A percentile compares a stretch with the other conserved stretches of the same genome.
Evolutionary conservation across 768 basidiomycete species (phyloP).

Genomic region (Paxillus ammoniavirescens): DNA sequence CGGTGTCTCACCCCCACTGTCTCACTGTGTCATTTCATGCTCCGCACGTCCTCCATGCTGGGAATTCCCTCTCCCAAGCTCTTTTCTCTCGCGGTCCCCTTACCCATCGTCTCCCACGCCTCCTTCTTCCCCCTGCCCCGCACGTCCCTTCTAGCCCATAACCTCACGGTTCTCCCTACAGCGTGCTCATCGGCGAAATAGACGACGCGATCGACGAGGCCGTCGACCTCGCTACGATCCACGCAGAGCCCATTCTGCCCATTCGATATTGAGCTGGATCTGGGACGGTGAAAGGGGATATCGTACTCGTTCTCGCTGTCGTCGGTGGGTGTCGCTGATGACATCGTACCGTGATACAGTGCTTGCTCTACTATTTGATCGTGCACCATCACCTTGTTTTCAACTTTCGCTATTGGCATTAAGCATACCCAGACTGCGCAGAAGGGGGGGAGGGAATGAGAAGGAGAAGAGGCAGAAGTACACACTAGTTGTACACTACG

Average conservation of each 20-base stretch:
- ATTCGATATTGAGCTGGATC: slow-evolving; percentile 60
- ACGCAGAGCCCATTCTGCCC: slow-evolving; percentile 83
- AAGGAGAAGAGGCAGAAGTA: neutral
- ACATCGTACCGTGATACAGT: too few relatives aligned
- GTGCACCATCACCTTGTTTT: too few relatives aligned
- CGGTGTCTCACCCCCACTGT: neutral
- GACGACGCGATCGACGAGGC: slow-evolving; percentile 80
- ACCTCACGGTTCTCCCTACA: slow-evolving; percentile 19
- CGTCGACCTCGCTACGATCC: slow-evolving; percentile 72
- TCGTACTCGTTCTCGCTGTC: too few relatives aligned
- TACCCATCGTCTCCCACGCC: too few relatives aligned
- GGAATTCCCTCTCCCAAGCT: neutral
- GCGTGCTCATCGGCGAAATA: slow-evolving; percentile 80
- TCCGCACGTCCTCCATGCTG: neutral
- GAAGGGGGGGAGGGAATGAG: neutral
- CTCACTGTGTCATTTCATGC: neutral
- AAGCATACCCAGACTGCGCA: slow-evolving; percentile 2
- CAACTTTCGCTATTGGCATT: neutral
- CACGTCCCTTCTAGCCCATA: neutral
- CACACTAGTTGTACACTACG: neutral
- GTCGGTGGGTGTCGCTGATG: too few relatives aligned
- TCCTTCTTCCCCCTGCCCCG: neutral
- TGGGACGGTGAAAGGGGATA: neutral
- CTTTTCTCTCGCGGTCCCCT: too few relatives aligned
- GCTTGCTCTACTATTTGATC: too few relatives aligned